Evolutionary conservation across 805 yeast genomes (phyloP), one percentile per base, ranked within the genome.

Genomic region (Lachancea lanzarotensis): DNA sequence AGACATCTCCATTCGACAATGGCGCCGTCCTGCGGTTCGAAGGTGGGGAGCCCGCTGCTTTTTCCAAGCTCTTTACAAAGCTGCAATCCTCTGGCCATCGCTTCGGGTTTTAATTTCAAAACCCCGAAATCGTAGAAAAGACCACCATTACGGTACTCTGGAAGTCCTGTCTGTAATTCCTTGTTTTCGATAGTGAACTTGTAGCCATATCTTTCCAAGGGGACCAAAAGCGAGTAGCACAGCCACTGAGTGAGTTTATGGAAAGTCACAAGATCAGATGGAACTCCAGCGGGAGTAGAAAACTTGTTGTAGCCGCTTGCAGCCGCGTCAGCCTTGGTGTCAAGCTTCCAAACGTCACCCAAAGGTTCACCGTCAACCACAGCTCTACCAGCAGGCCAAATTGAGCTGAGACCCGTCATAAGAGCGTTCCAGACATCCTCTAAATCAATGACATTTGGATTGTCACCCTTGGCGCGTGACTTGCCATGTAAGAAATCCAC

Each of bases 221-320:
- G 84, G 12, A 72, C 69, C 16, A 80, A 56, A 41, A 80, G 58
- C 1, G 85, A 80, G 55, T 80, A 80, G 17, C 82, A 74, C 9
- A 80, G 64, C 85, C 85, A 80, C 59, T 80, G 86, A 0, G 83
- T 78, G 32, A 81, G 66, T 47, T 81, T 80, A 53, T 80, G 85
- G 60, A 80, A 80, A 2, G 84, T 79, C 15, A 77, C 77, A 38
- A 79, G 72, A 36, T 64, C 63, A 15, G 66, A 62, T 2, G 45
- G 35, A 32, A 69, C 73, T n/a, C 51, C 45, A 6, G 54, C 57
- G 1, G 49, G 42, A 0, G 50, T 40, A 22, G 55, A 15, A n/a
- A 13, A 22, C 15, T 50, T 7, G 53, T 31, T 15, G 66, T 66
- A 15, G 67, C 65, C 25, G 69, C 51, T 43, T 4, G 54, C 57